phyloP scores from a whole-genome alignment of 345 rosid species.

The Aquilaria sinensis region DNA sequence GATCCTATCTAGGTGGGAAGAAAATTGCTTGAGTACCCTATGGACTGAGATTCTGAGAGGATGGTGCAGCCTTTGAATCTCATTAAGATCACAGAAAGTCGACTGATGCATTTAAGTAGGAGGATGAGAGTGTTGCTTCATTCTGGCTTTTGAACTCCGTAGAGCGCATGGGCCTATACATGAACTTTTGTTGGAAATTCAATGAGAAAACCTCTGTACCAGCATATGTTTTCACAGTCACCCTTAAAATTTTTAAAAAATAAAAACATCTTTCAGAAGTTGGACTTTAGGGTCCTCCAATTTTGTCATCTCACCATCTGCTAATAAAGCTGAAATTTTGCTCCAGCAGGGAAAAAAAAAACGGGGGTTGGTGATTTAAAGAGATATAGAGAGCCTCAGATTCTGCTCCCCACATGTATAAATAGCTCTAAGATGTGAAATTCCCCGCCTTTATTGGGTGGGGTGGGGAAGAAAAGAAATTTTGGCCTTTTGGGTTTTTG shows the following conservation, averaged over 20 bases:
- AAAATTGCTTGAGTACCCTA: conserved; percentile 13
- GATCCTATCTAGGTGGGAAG: conserved; percentile 18
- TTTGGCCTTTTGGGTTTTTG: conserved; percentile 41
- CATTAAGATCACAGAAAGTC: conserved; percentile 31
- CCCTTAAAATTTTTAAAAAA: neutral
- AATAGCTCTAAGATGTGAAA: conserved; percentile 8
- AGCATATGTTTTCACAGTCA: conserved; percentile 16
- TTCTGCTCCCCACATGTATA: conserved; percentile 19
- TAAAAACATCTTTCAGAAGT: conserved; percentile 24
- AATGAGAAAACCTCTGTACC: conserved; percentile 17
- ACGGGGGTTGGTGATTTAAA: neutral
- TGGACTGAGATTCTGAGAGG: conserved; percentile 11
- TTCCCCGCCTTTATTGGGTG: conserved; percentile 17
- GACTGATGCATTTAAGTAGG: neutral
- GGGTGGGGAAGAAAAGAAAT: conserved; percentile 19
- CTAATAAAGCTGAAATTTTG: conserved; percentile 25
- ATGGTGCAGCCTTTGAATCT: conserved; percentile 42
- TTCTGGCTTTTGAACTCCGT: conserved; percentile 42
- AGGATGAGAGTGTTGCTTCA: conserved; percentile 19
- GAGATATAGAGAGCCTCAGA: conserved; percentile 17
- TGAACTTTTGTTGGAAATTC: conserved; percentile 30
- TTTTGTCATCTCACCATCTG: conserved; percentile 27
- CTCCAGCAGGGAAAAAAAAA: conserved; percentile 5
- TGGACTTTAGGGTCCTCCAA: conserved; percentile 38
- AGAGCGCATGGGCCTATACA: conserved; percentile 24